Evolutionary conservation across 371 early-diverging fungal species (phyloP), one percentile per base, ranked within the genome.

Genomic region (Mucor piriformis): DNA sequence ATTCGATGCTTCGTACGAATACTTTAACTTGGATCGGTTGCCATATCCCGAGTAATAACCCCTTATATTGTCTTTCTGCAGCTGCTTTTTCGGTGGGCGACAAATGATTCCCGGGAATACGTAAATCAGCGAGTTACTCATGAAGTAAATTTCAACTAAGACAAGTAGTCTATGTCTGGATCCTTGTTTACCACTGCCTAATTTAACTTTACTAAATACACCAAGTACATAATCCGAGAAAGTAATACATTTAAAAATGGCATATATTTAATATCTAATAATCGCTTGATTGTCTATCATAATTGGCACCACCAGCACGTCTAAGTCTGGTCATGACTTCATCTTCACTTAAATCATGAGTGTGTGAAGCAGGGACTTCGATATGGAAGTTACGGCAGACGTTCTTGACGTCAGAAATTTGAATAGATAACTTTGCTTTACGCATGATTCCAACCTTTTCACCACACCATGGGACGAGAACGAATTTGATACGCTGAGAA

Each of bases 361-460:
- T 50, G 15, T 74, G 73, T 32, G 75, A 73, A 1, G 92, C 93
- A 20, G 88, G 77, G 15, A 93, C 68, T 70, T 94, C 93, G 48
- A 92, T 85, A 16, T 92, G 88, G 59, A 81, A 91, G 55, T 63
- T 77, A 55, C 84, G 81, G 38, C 92, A 44, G 24, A 91, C 79
- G 24, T 72, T 76, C 84, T 91, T 92, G 49, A 94, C 92, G 46
- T 90, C 89, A 11, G 88, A 70, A 61, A 91, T 89, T 70, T 94
- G 95, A 38, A 82, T 78, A 44, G 89, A 82, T 24, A 95, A 72
- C 71, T 91, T 92, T 23, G 93, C 95, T 61, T 88, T 89, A 32
- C 93, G 84, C 94, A 94, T 92, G 53, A 92, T 74, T 63, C 88
- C 88, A n/a, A 92, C 91, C 2, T 82, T 66, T n/a, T 82, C 69